A percentile compares a stretch with the other conserved stretches of the same genome.
These are phyloP conservation scores for Bidens hawaiensis DNA, from an alignment of 140 eudicot species.

Conservation along the genomic window DNA sequence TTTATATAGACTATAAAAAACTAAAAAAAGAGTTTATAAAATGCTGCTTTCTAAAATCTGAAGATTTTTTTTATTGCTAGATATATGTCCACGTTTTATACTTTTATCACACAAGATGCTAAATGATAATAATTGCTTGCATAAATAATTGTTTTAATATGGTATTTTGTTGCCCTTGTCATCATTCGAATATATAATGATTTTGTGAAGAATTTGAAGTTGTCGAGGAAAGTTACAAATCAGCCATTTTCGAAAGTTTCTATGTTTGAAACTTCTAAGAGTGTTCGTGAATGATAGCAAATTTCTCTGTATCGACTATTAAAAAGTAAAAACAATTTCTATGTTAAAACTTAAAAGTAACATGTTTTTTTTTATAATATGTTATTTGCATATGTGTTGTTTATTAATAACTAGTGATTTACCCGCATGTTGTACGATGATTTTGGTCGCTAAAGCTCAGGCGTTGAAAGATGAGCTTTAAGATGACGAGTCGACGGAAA, in stretches of 20 bases:
- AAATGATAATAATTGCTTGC: not conserved
- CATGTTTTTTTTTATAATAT: too few species aligned
- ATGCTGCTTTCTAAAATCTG: too few species aligned
- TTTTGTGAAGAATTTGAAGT: constrained; percentile 2
- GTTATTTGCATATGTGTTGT: too few species aligned
- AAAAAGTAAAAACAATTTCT: not conserved
- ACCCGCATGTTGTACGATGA: too few species aligned
- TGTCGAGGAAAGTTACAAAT: constrained; percentile 2
- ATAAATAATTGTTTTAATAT: not conserved
- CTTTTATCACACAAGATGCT: not conserved
- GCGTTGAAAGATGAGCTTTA: too few species aligned
- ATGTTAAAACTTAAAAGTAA: too few species aligned
- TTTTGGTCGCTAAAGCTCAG: too few species aligned
- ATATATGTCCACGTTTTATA: not conserved
- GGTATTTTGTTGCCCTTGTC: not conserved
- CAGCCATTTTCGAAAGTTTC: constrained; percentile 5
- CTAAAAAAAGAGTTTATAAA: too few species aligned
- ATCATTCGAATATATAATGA: not conserved
- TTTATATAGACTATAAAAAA: too few species aligned
- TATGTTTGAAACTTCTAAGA: constrained; percentile 3
- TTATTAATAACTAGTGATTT: too few species aligned
- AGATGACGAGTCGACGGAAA: too few species aligned
- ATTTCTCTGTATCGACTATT: not conserved
- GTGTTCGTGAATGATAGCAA: not conserved
- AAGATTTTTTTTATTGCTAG: too few species aligned